These are phyloP conservation scores for Penicillium robsamsonii DNA, from an alignment of 495 filamentous ascomycete genomes.

Conservation along the genomic window DNA sequence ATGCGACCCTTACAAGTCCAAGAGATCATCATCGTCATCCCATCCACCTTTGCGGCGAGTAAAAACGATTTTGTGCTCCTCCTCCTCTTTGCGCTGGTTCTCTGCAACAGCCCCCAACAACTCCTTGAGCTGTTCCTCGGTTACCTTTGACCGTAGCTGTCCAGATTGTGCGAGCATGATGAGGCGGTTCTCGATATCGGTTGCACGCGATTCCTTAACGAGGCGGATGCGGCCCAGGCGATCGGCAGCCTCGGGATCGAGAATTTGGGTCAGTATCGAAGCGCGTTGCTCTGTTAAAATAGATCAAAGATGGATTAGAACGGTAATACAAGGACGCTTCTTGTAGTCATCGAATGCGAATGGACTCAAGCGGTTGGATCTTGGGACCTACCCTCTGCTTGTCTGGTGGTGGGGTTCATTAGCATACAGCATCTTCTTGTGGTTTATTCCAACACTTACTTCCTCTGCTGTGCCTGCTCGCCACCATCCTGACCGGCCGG, in stretches of 20 bases:
- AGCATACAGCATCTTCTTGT: not conserved
- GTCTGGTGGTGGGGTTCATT: conserved; percentile 42
- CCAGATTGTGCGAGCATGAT: conserved; percentile 87
- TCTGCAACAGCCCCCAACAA: conserved; percentile 79
- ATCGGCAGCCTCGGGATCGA: conserved; percentile 89
- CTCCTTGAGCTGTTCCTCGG: conserved; percentile 90
- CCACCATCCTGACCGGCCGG: conserved; percentile 41
- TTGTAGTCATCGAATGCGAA: not conserved
- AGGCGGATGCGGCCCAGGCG: conserved; percentile 91
- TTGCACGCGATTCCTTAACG: conserved; percentile 88
- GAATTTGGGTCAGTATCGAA: conserved; percentile 84
- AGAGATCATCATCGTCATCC: conserved; percentile 83
- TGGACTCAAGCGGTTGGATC: not conserved
- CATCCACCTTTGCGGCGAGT: conserved; percentile 78
- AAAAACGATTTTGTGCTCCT: conserved; percentile 81
- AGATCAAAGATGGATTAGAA: conserved; percentile 12
- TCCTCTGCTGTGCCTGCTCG: conserved; percentile 60
- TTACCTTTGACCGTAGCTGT: conserved; percentile 83
- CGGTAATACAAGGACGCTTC: not conserved
- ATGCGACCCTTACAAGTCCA: conserved; percentile 51
- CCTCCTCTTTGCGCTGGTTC: conserved; percentile 55
- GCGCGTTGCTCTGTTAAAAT: conserved; percentile 52
- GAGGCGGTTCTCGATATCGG: conserved; percentile 86
- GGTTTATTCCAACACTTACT: conserved; percentile 38
- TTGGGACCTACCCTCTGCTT: conserved; percentile 60